Percentiles rank a stretch among this genome's conserved stretches.
These are phyloP conservation scores for Fusarium transvaalense DNA, from an alignment of 2,329 filamentous ascomycete species.

Conservation along the genomic window DNA sequence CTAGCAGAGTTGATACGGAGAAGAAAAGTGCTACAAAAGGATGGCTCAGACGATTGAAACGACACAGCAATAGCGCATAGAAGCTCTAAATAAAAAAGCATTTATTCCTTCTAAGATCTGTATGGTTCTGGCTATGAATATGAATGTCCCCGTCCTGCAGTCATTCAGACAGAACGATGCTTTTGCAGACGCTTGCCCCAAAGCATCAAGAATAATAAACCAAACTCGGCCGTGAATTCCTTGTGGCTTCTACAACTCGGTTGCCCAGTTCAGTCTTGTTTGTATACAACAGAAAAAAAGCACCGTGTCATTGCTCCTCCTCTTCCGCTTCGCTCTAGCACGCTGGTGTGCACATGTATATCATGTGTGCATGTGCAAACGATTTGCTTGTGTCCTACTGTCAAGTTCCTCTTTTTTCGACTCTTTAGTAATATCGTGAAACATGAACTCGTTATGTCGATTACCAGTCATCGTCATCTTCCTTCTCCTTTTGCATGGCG, in stretches of 20 bases:
- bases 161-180: conserved; percentile 12
- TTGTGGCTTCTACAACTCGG: conserved; percentile 39
- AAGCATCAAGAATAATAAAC: conserved; percentile 45
- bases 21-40: conserved; percentile 57
- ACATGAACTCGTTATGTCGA: conserved; percentile 44
- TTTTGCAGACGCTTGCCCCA: conserved; percentile 30
- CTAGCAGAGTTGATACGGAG: conserved; percentile 75
- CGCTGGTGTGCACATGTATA: conserved; percentile 17
- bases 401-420: conserved; percentile 35
- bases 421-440: conserved; percentile 41
- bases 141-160: conserved; percentile 22
- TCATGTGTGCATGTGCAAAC: conserved; percentile 18
- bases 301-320: conserved; percentile 22
- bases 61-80: conserved; percentile 38
- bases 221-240: conserved; percentile 43
- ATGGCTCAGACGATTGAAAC: conserved; percentile 50
- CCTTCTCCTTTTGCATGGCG: conserved; percentile 77
- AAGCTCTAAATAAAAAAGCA: conserved; percentile 23
- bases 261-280: conserved; percentile 48
- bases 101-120: conserved; percentile 36
- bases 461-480: conserved; percentile 79
- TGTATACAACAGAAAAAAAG: conserved; percentile 42
- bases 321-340: conserved; percentile 29
- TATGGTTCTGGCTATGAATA: conserved; percentile 31
- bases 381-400: conserved; percentile 19